Conservation (phyloP, 2,329 filamentous ascomycete genomes). For the Pezizomycotina sp. region DNA sequence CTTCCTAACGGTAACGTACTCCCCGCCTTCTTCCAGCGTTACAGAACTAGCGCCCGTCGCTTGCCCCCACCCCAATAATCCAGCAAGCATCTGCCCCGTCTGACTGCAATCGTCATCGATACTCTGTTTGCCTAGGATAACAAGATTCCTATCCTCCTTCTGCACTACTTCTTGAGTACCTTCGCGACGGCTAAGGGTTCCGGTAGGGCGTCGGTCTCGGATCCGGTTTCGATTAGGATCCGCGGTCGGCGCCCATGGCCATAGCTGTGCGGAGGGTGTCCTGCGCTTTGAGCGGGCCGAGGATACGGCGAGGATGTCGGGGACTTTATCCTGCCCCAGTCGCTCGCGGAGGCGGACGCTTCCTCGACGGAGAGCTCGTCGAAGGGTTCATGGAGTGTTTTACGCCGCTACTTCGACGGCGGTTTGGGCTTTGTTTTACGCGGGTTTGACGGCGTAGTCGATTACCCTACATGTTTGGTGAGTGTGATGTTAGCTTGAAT, state of each 20-base stretch:
- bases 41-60: conserved; percentile 85
- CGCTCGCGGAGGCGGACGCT: conserved; percentile 87
- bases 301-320: conserved; percentile 79
- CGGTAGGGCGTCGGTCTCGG: conserved; percentile 46
- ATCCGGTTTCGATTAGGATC: conserved; percentile 71
- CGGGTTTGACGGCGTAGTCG: conserved; percentile 49
- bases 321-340: conserved; percentile 58
- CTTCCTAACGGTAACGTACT: conserved; percentile 58
- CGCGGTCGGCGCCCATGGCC: conserved; percentile 96
- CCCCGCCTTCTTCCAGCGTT: conserved; percentile 50
- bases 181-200: conserved; percentile 91
- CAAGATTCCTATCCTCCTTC: conserved; percentile 74
- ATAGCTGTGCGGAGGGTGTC: conserved; percentile 90
- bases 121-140: conserved; percentile 91
- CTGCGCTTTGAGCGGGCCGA: conserved; percentile 70
- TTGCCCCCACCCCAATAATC: conserved; percentile 79
- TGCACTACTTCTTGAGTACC: conserved; percentile 63
- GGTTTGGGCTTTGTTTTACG: conserved; percentile 56
- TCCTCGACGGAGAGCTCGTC: conserved; percentile 97
- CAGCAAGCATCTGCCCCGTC: conserved; percentile 96
- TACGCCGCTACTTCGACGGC: conserved; percentile 83
- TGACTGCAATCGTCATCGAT: conserved; percentile 93
- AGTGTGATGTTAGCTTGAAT: conserved; percentile 3
- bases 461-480: conserved; percentile 30
- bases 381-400: conserved; percentile 98